Evolutionary conservation across 2,329 filamentous ascomycete species (phyloP), one percentile per base, ranked within the genome.

Genomic region (Aureobasidium sp.): DNA sequence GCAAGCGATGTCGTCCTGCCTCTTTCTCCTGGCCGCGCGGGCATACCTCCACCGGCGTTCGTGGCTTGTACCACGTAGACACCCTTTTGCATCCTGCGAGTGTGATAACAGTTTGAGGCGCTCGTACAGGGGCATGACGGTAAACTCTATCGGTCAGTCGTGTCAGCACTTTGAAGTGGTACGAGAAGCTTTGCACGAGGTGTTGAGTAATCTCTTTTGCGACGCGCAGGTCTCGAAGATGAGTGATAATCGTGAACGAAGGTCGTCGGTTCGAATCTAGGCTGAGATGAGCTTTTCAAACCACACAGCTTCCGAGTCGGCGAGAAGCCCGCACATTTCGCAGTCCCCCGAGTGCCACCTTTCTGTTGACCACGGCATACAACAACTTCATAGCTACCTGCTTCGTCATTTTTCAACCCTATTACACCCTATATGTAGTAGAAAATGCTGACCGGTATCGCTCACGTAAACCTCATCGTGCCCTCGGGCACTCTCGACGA

Each of bases 391-490:
- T 40, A 17, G 5, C 45, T n/a, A 27, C 42, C 8, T 9, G 8
- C 27, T 19, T 3, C 3, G 5, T 2, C 11, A 11, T 29, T 33
- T 3, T 4, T 12, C 4, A 12, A n/a, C n/a, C n/a, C n/a, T n/a
- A n/a, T n/a, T n/a, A n/a, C n/a, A n/a, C n/a, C n/a, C n/a, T n/a
- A n/a, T n/a, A n/a, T n/a, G n/a, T n/a, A n/a, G n/a, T n/a, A 9
- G 11, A 52, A n/a, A 8, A 52, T 82, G 77, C 83, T 85, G 67
- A 74, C 77, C 40, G 79, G 80, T 39, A 73, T 85, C 57, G 79
- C 80, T 2, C 82, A 85, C 71, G 74, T 85, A 64, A 86, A 85
- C 68, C 74, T 86, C 50, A 77, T 80, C n/a, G 80, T 86, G 11
- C 82, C 82, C 0, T 68, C 69, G 0, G 79, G 76, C 61, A 83